Base-by-base conservation (phyloP, 768 basidiomycete genomes). In the Calocybe cyanea region DNA sequence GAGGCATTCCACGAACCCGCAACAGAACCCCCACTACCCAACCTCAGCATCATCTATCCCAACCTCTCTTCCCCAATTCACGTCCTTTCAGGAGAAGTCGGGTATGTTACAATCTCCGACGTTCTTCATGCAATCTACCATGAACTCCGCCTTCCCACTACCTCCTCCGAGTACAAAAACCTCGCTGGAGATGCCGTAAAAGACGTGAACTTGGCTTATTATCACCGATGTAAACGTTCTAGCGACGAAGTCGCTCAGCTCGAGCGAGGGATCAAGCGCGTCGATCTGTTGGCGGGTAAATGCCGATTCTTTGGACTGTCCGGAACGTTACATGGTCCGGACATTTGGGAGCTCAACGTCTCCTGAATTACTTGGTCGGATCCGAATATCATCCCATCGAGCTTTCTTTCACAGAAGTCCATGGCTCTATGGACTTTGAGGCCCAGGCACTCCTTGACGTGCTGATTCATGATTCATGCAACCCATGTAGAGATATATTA, bases 191-290 rank as follows among this genome's bases (percentile, higher is more conserved):
- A 66, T 2, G 45, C 50, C 14, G 63, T 61, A 18, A 56, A 60
- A 8, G 60, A 61, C 11, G 73, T 82, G 14, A 62, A 73, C 17
- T 55, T 47, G 1, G 77, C 78, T 2, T 83, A 76, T 58, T 72
- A 66, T 38, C 39, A 43, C 3, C 69, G 80, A 5, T 73, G 69
- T 41, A 52, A 53, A 6, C 62, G 65, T 7, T 61, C 73, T 18
- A 32, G 20, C 3, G 50, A 58, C 1, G 63, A 58, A 38, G 58
- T 48, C 1, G 60, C 64, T 17, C 62, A 55, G 15, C 55, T 63
- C 23, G 75, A 78, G 57, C 76, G 75, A 59, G 78, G 77, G 0
- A 65, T 82, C 36, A 78, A 76, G 58, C 68, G 75, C 46, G 68
- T 83, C 1, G 81, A 83, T 61, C 73, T 80, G 47, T 63, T 83